phyloP scores from a whole-genome alignment of 2,329 filamentous ascomycete genomes.

The Tolypocladium album region DNA sequence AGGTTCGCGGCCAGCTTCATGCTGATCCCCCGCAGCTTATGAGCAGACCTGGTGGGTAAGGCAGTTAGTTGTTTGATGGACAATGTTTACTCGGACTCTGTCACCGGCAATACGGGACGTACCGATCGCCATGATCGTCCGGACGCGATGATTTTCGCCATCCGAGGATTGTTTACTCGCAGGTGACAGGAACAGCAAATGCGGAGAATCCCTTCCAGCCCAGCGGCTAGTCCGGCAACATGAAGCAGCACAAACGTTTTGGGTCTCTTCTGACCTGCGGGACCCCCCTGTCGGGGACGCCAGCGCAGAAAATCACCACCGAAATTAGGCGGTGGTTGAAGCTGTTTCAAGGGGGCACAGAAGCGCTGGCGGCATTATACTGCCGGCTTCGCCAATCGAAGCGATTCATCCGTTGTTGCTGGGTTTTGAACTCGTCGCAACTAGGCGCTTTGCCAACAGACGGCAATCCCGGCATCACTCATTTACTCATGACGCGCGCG shows the following conservation, averaged over 20 bases:
- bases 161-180: not conserved
- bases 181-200: not conserved
- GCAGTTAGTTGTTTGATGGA: too few relatives aligned
- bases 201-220: not conserved
- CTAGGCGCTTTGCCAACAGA: not conserved
- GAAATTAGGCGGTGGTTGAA: not conserved
- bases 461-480: not conserved
- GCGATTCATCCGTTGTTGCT: not conserved
- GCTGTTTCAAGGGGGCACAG: not conserved
- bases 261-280: not conserved
- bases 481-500: not conserved
- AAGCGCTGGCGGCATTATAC: not conserved
- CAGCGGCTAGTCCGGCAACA: not conserved
- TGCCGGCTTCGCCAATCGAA: not conserved
- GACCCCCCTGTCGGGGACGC: not conserved
- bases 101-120: not conserved
- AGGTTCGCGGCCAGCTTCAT: not conserved
- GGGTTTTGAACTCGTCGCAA: not conserved
- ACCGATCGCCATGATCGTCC: not conserved
- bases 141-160: not conserved
- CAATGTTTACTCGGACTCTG: not conserved
- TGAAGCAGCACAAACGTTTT: not conserved
- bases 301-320: not conserved
- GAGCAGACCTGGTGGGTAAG: too few relatives aligned
- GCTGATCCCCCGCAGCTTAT: not conserved